phyloP scores from a whole-genome alignment of 2,329 filamentous ascomycete genomes.

The Whalleya microplaca region DNA sequence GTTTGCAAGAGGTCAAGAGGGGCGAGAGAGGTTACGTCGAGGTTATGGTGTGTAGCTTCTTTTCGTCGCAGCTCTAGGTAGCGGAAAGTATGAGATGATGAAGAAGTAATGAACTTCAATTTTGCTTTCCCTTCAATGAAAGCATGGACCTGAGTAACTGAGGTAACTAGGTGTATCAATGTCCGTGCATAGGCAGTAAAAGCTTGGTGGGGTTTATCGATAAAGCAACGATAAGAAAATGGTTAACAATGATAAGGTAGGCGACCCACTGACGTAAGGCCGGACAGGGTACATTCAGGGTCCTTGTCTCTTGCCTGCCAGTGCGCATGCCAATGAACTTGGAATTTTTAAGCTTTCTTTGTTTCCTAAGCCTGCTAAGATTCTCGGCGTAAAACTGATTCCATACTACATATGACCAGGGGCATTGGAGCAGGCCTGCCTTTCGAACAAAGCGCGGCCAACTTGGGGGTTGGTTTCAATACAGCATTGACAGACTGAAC shows the following conservation, averaged over 20 bases:
- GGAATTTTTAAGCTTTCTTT: too few relatives aligned
- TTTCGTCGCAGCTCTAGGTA: neutral
- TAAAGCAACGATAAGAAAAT: conserved; percentile 3
- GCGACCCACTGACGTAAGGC: neutral
- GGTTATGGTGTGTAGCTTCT: neutral
- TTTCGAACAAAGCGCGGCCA: neutral
- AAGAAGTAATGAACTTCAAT: neutral
- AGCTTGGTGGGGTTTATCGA: conserved; percentile 31
- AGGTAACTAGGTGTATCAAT: too few relatives aligned
- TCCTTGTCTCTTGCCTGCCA: neutral
- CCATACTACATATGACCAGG: too few relatives aligned
- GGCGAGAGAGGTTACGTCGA: too few relatives aligned
- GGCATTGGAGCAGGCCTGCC: neutral
- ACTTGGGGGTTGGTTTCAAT: neutral
- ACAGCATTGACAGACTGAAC: too few relatives aligned
- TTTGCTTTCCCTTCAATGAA: neutral
- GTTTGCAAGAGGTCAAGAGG: neutral
- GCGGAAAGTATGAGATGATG: conserved; percentile 1
- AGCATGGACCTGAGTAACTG: too few relatives aligned
- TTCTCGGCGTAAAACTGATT: too few relatives aligned
- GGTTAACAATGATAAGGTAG: too few relatives aligned
- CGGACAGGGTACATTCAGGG: neutral
- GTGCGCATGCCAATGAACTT: too few relatives aligned
- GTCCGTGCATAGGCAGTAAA: too few relatives aligned
- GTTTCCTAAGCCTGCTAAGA: too few relatives aligned